Percentiles rank a stretch among this genome's conserved stretches.
These are phyloP conservation scores for Funneliformis mosseae DNA, from an alignment of 192 early-diverging fungal genomes.

Conservation along the genomic window DNA sequence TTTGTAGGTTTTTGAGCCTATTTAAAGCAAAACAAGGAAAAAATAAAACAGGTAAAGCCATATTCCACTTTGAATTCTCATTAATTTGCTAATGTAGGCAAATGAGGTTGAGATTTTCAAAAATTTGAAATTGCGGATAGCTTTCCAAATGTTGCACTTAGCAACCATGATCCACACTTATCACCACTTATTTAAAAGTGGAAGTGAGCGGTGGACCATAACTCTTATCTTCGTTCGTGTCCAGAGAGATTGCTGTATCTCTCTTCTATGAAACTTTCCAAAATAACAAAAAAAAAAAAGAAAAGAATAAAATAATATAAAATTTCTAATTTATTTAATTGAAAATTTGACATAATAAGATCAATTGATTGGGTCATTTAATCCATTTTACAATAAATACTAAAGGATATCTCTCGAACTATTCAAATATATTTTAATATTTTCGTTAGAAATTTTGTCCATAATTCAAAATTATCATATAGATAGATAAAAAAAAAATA, in stretches of 20 bases:
- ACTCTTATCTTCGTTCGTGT: constrained; percentile 49
- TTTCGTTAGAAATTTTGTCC: too few relatives aligned
- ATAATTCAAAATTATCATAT: too few relatives aligned
- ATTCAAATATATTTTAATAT: too few relatives aligned
- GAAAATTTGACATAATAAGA: too few relatives aligned
- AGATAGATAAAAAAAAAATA: background rate
- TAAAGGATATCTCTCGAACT: background rate
- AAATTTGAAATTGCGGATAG: background rate
- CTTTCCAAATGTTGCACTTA: constrained; percentile 24
- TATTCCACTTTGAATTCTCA: constrained; percentile 5
- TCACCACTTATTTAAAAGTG: background rate
- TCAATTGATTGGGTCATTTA: too few relatives aligned
- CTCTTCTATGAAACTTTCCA: constrained; percentile 17
- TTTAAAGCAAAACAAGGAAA: constrained; percentile 40
- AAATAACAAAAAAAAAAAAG: background rate
- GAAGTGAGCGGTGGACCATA: constrained; percentile 32
- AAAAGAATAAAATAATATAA: background rate
- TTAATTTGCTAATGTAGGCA: background rate
- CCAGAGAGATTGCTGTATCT: constrained; percentile 47
- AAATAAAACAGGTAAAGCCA: constrained; percentile 33
- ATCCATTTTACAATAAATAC: too few relatives aligned
- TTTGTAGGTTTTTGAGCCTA: constrained; percentile 83
- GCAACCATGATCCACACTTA: constrained; percentile 26
- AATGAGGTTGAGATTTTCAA: background rate
- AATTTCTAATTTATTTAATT: too few relatives aligned